phyloP scores from a whole-genome alignment of 441 rosid genomes.

The Erysimum cheiri region DNA sequence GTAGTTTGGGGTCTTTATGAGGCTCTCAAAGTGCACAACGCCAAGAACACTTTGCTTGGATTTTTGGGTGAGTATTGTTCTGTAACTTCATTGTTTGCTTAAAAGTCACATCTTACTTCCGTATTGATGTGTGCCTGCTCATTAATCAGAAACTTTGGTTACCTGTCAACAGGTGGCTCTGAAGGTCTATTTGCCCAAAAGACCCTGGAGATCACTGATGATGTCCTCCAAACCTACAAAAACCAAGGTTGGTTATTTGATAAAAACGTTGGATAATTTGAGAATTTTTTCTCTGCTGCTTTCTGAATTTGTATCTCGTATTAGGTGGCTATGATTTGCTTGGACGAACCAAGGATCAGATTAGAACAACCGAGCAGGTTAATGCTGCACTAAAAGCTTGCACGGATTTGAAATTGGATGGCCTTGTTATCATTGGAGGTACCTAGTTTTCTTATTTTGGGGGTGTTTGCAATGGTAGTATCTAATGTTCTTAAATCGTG shows the following conservation, averaged over 20 bases:
- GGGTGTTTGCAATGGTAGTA: background rate
- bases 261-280: conserved; percentile 12
- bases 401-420: conserved; percentile 88
- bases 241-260: conserved; percentile 74
- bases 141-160: background rate
- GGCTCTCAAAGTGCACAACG: conserved; percentile 86
- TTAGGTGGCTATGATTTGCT: conserved; percentile 97
- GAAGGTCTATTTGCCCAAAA: conserved; percentile 96
- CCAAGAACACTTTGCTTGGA: conserved; percentile 73
- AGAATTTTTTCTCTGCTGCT: conserved; percentile 17
- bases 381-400: conserved; percentile 83
- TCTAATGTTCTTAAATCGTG: background rate
- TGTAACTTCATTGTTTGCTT: background rate
- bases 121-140: background rate
- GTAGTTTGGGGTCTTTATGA: conserved; percentile 88
- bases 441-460: conserved; percentile 17
- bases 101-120: background rate
- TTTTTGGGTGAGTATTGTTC: conserved; percentile 67
- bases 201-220: conserved; percentile 84
- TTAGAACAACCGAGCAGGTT: conserved; percentile 91
- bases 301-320: conserved; percentile 38
- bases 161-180: conserved; percentile 76
- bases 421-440: conserved; percentile 98
- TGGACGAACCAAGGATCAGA: conserved; percentile 97
- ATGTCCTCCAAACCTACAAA: conserved; percentile 81